These are phyloP conservation scores for Spiraea crenata DNA, from an alignment of 331 rosid species.

Conservation along the genomic window DNA sequence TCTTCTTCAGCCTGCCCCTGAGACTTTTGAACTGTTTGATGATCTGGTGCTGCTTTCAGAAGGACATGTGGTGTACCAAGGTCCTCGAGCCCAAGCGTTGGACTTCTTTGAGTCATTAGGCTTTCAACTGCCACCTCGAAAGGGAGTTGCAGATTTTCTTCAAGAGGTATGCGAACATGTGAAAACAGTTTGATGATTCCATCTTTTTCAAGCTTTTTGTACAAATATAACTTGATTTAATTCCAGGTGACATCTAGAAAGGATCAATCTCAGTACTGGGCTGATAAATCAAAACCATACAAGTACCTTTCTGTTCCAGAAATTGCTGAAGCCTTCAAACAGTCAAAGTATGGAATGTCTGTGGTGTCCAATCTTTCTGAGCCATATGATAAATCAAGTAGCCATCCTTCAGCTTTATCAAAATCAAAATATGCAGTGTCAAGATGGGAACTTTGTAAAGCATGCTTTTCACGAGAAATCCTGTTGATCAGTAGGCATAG, in stretches of 20 bases:
- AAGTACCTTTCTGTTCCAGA: slow-evolving; percentile 49
- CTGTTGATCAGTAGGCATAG: slow-evolving; percentile 58
- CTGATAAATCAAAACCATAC: slow-evolving; percentile 66
- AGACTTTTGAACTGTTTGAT: slow-evolving; percentile 82
- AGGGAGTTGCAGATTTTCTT: slow-evolving; percentile 85
- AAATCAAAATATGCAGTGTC: slow-evolving; percentile 50
- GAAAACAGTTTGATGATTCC: neutral
- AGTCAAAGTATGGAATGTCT: slow-evolving; percentile 53
- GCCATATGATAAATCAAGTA: slow-evolving; percentile 49
- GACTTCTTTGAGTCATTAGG: slow-evolving; percentile 77
- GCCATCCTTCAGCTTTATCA: slow-evolving; percentile 63
- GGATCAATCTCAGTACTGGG: slow-evolving; percentile 92
- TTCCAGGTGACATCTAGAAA: slow-evolving; percentile 77
- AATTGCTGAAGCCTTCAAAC: slow-evolving; percentile 63
- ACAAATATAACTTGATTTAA: neutral
- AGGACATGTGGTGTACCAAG: slow-evolving; percentile 71
- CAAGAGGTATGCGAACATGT: slow-evolving; percentile 61
- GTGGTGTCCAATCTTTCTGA: slow-evolving; percentile 37
- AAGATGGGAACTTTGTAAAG: slow-evolving; percentile 51
- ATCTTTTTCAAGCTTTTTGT: neutral
- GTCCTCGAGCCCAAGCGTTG: slow-evolving; percentile 68
- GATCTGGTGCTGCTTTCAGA: slow-evolving; percentile 73
- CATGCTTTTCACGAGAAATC: slow-evolving; percentile 63
- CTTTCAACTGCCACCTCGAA: slow-evolving; percentile 72
- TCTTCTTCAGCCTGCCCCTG: slow-evolving; percentile 95